Conservation (phyloP, 805 yeast genomes). For the Hanseniaspora guilliermondii region DNA sequence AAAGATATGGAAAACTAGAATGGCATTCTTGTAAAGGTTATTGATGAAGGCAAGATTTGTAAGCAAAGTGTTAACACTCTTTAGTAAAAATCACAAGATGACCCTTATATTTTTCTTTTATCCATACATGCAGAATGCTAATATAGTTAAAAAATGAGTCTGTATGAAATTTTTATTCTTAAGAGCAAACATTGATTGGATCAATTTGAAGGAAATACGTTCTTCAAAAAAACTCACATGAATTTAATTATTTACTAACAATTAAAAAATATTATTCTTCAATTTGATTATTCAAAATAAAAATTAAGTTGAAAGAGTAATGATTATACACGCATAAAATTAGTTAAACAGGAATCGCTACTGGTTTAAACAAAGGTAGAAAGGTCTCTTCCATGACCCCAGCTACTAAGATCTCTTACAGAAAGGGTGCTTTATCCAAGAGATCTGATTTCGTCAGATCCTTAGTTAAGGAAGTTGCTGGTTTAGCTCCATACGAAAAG, state of each 20-base stretch:
- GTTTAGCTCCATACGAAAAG: conserved; percentile 99
- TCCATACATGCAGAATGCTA: too few species aligned
- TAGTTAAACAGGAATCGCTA: conserved; percentile 62
- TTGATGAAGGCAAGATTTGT: too few species aligned
- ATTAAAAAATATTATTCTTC: not conserved
- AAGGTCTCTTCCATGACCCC: conserved; percentile 75
- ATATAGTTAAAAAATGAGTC: not conserved
- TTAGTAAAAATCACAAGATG: too few species aligned
- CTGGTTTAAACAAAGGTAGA: conserved; percentile 99
- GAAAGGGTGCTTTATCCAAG: conserved; percentile 93
- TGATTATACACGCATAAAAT: not conserved
- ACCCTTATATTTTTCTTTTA: too few species aligned
- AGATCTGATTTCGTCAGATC: conserved; percentile 93
- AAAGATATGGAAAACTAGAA: too few species aligned
- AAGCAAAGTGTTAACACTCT: too few species aligned
- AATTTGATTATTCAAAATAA: not conserved
- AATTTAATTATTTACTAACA: conserved; percentile 11
- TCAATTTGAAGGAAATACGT: not conserved
- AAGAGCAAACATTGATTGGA: not conserved
- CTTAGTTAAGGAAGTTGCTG: conserved; percentile 92
- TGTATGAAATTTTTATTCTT: not conserved
- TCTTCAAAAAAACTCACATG: not conserved
- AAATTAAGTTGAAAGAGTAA: not conserved
- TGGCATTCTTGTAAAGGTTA: too few species aligned
- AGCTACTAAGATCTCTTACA: conserved; percentile 82